phyloP scores from a whole-genome alignment of 306 rosid genomes.

The Vachellia pachyceras region DNA sequence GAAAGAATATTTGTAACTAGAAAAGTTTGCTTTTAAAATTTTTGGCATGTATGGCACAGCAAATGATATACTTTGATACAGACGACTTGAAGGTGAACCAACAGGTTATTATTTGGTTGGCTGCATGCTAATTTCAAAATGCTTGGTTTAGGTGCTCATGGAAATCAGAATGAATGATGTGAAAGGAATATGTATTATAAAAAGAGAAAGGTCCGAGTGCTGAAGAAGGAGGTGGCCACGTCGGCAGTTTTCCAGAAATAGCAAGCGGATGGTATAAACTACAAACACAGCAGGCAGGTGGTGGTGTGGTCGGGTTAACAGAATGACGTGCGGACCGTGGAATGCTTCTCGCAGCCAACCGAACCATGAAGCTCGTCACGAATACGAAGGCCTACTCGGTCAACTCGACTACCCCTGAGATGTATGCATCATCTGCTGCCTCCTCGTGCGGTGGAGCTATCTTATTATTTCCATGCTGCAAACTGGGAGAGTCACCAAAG shows the following conservation, averaged over 20 bases:
- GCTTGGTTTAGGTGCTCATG: background rate
- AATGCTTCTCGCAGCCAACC: too few relatives aligned
- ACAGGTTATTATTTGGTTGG: background rate
- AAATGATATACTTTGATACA: background rate
- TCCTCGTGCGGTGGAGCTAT: background rate
- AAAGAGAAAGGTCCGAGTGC: background rate
- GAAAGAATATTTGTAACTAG: too few relatives aligned
- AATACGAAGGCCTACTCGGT: background rate
- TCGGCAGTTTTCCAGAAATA: background rate
- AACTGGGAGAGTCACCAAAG: conserved; percentile 1
- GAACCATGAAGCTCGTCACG: background rate
- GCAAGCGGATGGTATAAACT: background rate
- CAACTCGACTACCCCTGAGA: background rate
- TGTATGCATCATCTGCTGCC: background rate
- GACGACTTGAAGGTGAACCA: background rate
- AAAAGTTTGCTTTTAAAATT: too few relatives aligned
- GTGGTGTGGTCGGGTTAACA: background rate
- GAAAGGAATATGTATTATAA: background rate
- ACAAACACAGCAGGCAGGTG: too few relatives aligned
- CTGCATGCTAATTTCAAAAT: background rate
- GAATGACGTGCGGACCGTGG: background rate
- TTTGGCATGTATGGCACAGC: too few relatives aligned
- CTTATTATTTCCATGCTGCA: background rate
- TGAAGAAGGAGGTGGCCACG: background rate
- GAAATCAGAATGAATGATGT: background rate